Base-by-base conservation (phyloP, 768 basidiomycete genomes). In the Austroboletus eburneus region DNA sequence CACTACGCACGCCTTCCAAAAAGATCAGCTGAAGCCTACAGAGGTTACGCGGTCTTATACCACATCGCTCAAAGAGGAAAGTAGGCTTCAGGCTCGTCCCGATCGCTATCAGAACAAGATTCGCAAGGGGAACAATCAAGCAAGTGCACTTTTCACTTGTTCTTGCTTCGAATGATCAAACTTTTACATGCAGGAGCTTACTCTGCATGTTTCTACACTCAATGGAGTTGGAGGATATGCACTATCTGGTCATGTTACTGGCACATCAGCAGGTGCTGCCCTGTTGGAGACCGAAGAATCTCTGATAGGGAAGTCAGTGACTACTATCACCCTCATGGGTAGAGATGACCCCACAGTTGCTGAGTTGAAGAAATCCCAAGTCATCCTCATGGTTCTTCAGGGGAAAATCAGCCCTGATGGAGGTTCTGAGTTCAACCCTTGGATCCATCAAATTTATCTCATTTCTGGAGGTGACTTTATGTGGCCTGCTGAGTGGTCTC, bases 311-410 rank as follows among this genome's bases (percentile, higher is more conserved):
- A 62, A 67, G 59, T 32, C 1, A 1, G 63, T 67, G 24, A 44
- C 56, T 0, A 60, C 59, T 7, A 68, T 87, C 20, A 73, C 65
- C 20, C 71, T 82, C 9, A 69, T 72, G 51, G 84, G 83, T 0
- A 73, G 70, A 27, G 81, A 76, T 33, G 73, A 67, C 32, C 77
- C 76, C 1, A 88, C 86, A 4, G 59, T 55, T 18, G 83, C 87
- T 22, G 84, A 87, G 50, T 62, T 63, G 4, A 68, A 73, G 38
- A 73, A 66, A 21, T 49, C 56, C 4, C 40, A 54, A 9, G 35
- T 60, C 13, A 50, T 74, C 9, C 61, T 74, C 2, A 46, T 54
- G 38, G 51, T 62, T 23, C 58, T 76, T 14, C 74, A 75, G 43
- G 70, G 70, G 5, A 39, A 24, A 5, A 44, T 57, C 8, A 47